phyloP scores from a whole-genome alignment of 2,329 filamentous ascomycete genomes.

The Chaetomium strumarium region DNA sequence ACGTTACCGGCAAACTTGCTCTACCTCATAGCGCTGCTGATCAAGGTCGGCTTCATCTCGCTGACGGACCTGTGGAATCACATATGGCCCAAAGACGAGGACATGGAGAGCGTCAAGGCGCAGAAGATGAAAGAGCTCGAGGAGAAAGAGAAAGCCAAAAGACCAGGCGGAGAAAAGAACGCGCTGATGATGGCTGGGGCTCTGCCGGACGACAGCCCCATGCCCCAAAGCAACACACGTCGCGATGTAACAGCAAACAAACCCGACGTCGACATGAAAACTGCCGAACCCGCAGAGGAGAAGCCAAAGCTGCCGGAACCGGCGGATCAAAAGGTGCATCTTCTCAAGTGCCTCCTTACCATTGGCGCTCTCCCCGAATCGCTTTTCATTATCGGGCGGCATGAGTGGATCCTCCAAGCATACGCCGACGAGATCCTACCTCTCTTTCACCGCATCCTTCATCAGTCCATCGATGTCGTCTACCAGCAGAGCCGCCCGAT shows the following conservation, averaged over 20 bases:
- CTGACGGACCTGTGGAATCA: conserved; percentile 87
- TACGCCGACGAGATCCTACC: conserved; percentile 70
- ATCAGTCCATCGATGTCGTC: conserved; percentile 75
- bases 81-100: conserved; percentile 76
- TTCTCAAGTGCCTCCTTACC: conserved; percentile 79
- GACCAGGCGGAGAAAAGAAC: conserved; percentile 69
- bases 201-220: conserved; percentile 71
- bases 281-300: conserved; percentile 38
- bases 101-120: conserved; percentile 69
- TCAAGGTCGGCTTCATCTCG: conserved; percentile 97
- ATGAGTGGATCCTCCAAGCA: conserved; percentile 84
- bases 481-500: conserved; percentile 42
- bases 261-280: conserved; percentile 48
- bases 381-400: conserved; percentile 78
- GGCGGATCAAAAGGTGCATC: conserved; percentile 77
- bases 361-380: conserved; percentile 92
- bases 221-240: conserved; percentile 38
- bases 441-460: conserved; percentile 75
- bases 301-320: conserved; percentile 60
- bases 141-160: conserved; percentile 66
- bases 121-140: conserved; percentile 69
- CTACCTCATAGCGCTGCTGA: conserved; percentile 82
- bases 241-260: conserved; percentile 49
- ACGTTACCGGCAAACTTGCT: conserved; percentile 86
- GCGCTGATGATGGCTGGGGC: conserved; percentile 83